These are phyloP conservation scores for Aspergillus sclerotioniger DNA, from an alignment of 495 filamentous ascomycete genomes.

Conservation along the genomic window DNA sequence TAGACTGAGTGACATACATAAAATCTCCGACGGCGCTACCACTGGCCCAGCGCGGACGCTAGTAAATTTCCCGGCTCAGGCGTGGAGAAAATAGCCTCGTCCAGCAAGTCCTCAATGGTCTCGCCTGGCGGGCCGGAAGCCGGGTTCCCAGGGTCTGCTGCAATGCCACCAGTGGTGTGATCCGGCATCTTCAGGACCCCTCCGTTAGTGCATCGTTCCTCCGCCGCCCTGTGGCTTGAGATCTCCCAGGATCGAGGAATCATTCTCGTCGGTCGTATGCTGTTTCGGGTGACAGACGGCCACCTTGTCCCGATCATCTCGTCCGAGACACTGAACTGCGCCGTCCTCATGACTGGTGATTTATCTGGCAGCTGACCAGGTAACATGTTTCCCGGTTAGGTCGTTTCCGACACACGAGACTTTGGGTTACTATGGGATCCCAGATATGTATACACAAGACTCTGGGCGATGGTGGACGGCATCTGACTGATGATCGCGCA, in stretches of 20 bases:
- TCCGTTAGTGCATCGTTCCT: background rate
- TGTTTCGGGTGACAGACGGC: background rate
- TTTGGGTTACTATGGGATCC: background rate
- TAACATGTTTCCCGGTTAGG: slow-evolving; percentile 8
- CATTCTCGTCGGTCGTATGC: background rate
- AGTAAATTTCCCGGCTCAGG: slow-evolving; percentile 5
- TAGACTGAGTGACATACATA: background rate
- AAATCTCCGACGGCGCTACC: background rate
- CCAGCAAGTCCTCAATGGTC: slow-evolving; percentile 7
- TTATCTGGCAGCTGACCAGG: slow-evolving; percentile 1
- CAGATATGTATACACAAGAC: background rate
- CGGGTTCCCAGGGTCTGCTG: slow-evolving; percentile 12
- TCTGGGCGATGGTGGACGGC: background rate
- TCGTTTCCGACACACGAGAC: background rate
- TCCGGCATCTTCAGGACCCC: slow-evolving; percentile 13
- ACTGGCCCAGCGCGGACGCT: background rate
- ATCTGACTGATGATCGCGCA: background rate
- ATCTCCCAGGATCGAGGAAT: background rate
- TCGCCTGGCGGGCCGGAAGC: slow-evolving; percentile 13
- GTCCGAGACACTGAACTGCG: background rate
- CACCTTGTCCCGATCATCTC: slow-evolving; percentile 4
- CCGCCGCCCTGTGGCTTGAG: background rate
- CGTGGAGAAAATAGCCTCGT: slow-evolving; percentile 13
- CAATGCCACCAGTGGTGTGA: slow-evolving; percentile 21
- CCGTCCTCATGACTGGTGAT: background rate